Evolutionary conservation across 2,329 filamentous ascomycete species (phyloP), one percentile per base, ranked within the genome.

Genomic region (Hirsutella thompsonii): DNA sequence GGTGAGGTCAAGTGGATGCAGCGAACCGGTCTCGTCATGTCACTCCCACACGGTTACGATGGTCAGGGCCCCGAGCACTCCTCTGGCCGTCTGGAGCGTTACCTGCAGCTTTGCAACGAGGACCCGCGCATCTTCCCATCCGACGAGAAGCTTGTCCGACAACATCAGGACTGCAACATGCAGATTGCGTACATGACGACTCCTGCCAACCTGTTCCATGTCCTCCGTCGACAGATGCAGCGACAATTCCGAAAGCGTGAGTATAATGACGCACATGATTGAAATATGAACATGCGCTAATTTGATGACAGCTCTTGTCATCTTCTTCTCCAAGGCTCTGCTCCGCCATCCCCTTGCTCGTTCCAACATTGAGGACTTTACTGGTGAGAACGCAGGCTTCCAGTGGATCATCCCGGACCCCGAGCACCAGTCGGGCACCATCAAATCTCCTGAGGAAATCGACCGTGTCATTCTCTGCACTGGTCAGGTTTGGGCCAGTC

Each of bases 111-210:
- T 45, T 92, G 83, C 68, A 96, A 96, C 66, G 92, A 98, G 63
- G 92, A 98, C 58, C 89, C 92, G 42, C 85, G 92, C 48, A 76
- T 92, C 55, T 98, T 88, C 80, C 92, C 92, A 40, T 73, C 79
- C 2, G 71, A 76, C 26, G 88, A 94, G 50, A 95, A 92, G 72
- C 78, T 96, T 46, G 81, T 93, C 42, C 87, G 92, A 52, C 92
- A 96, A 67, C 92, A 98, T 70, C 92, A 98, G 69, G 92, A 98
- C 68, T 94, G 88, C 74, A 98, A 98, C 70, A 94, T 98, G 80
- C 92, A 98, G 69, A 83, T 98, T 60, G 88, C 81, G 42, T 94
- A 92, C 72, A 89, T 93, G 79, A 98, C 92, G n/a, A 85, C 83
- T 37, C 92, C 92, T 21, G 76, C 90, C 49, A 98, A 98, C 66